Conservation (phyloP, 345 rosid genomes). For the Barbarea vulgaris region DNA sequence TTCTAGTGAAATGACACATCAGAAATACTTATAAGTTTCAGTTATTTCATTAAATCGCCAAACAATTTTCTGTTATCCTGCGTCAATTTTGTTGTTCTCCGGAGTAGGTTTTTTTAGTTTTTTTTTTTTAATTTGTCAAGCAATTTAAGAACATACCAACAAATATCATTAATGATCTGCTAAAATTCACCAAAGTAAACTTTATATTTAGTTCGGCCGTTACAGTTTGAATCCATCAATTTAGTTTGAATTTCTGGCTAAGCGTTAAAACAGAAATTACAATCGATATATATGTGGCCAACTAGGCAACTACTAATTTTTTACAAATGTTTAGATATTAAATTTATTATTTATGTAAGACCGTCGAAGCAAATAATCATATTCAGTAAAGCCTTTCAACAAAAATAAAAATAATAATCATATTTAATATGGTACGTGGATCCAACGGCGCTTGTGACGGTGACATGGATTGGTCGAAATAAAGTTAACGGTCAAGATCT, state of each 20-base stretch:
- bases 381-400: not conserved
- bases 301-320: not conserved
- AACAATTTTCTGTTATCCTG: not conserved
- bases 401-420: not conserved
- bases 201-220: not conserved
- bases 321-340: not conserved
- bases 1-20: not conserved
- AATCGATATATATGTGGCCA: not conserved
- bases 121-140: not conserved
- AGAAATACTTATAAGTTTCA: not conserved
- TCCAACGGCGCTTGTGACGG: conserved; percentile 15
- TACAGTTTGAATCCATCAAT: not conserved
- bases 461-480: conserved; percentile 23
- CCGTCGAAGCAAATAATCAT: conserved; percentile 6
- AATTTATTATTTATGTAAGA: not conserved
- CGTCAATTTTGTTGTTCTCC: not conserved
- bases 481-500: not conserved
- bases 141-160: not conserved
- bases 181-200: not conserved
- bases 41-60: not conserved
- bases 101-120: not conserved
- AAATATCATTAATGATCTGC: not conserved
- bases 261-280: not conserved
- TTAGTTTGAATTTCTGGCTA: conserved; percentile 12
- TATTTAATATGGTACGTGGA: conserved; percentile 1